Percentiles rank a stretch among this genome's conserved stretches.
phyloP scores from a whole-genome alignment of 345 rosid species.

The Eutrema heterophyllum region DNA sequence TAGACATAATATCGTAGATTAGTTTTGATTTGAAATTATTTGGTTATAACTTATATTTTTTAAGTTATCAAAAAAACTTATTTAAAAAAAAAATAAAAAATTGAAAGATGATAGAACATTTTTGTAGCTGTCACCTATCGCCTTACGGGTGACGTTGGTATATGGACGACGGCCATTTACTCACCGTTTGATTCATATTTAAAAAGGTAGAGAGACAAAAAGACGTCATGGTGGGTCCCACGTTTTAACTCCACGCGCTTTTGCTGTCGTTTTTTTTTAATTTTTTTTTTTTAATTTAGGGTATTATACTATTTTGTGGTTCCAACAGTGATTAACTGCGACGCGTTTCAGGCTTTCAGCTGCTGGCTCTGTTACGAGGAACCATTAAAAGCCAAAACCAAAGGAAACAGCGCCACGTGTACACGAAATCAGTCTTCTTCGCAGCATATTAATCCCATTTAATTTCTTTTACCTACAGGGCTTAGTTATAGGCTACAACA shows the following conservation, averaged over 20 bases:
- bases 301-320: background rate
- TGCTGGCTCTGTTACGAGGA: conserved; percentile 9
- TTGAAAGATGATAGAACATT: background rate
- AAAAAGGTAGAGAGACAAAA: background rate
- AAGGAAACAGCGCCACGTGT: conserved; percentile 10
- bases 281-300: background rate
- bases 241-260: conserved; percentile 25
- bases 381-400: background rate
- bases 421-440: background rate
- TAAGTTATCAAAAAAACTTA: too few relatives aligned
- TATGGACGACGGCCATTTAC: conserved; percentile 2
- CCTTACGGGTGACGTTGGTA: conserved; percentile 17
- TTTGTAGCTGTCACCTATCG: conserved; percentile 5
- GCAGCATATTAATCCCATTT: background rate
- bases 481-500: background rate
- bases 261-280: background rate
- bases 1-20: background rate
- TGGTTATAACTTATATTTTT: background rate
- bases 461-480: background rate
- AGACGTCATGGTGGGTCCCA: conserved; percentile 13
- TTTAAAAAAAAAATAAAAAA: too few relatives aligned
- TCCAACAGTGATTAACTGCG: conserved; percentile 16
- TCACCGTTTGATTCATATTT: background rate
- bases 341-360: conserved; percentile 16
- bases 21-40: background rate